phyloP scores from a whole-genome alignment of 345 rosid species.

The Euphorbia lathyris region DNA sequence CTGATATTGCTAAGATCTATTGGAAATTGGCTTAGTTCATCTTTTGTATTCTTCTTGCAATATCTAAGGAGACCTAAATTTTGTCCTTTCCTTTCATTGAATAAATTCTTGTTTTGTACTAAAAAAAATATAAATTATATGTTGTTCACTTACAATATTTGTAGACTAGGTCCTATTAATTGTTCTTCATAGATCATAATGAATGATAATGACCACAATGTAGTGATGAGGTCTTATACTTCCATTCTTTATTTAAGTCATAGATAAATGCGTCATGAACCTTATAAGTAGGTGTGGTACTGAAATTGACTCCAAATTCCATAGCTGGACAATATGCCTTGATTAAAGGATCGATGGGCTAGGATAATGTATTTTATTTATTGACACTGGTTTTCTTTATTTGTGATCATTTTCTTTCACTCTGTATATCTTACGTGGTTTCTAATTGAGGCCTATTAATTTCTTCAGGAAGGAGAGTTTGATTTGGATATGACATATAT shows the following conservation, averaged over 20 bases:
- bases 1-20: neutral
- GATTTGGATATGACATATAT: slow-evolving; percentile 84
- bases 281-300: neutral
- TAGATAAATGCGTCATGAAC: neutral
- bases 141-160: neutral
- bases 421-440: neutral
- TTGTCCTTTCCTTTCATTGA: neutral
- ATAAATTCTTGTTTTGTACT: neutral
- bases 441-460: neutral
- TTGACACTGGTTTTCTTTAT: neutral
- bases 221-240: neutral
- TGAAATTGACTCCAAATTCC: neutral
- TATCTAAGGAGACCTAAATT: neutral
- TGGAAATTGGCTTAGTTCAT: neutral
- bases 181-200: neutral
- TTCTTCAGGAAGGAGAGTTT: slow-evolving; percentile 77
- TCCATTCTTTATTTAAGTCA: neutral
- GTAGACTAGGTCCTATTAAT: neutral
- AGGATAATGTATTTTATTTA: neutral
- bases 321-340: neutral
- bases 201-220: neutral
- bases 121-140: too few species aligned
- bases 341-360: neutral
- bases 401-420: neutral
- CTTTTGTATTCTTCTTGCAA: neutral